Base-by-base conservation (phyloP, 1,284 basidiomycete species). In the Schizopora paradoxa region DNA sequence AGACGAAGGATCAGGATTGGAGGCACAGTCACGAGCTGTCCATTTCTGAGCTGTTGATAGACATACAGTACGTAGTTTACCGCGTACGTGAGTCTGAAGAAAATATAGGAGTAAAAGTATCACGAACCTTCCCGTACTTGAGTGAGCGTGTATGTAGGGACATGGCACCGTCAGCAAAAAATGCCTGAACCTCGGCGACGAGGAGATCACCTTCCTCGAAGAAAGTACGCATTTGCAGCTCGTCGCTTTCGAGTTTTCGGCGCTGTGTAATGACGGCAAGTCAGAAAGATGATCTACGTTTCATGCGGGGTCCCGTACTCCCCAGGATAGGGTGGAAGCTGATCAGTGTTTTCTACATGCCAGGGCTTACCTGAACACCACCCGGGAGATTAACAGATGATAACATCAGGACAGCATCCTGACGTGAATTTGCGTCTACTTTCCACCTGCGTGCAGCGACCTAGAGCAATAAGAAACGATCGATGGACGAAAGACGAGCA, bases 381-480 rank as follows among this genome's bases (percentile, higher is more conserved):
- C 96, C 96, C 1, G 96, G 96, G 18, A 99, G 67, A 66, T 99
- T 99, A 48, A 99, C 92, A n/a, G 91, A 95, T 1, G 93, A 95
- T 22, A 99, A 73, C 86, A 96, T 93, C 48, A 99, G 74, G 5
- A 95, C 77, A 1, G 95, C 95, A 60, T 98, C 93, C 60, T 96
- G 93, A 38, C 92, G 74, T 1, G 87, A 86, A 57, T 94, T 90
- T 13, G 91, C 89, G 58, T 98, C 94, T n/a, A 97, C 96, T 63
- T 94, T 94, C 96, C 96, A 99, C 51, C 95, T 73, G 51, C 85
- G 81, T 7, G 91, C 84, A 60, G 92, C 91, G 7, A 96, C 91
- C 86, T 91, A 56, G 43, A 21, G 41, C 43, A 51, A 52, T 47
- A 42, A 45, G 44, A 27, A 44, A n/a, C 10, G 18, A 21, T 38